Evolutionary conservation across 805 yeast genomes (phyloP).

Genomic region (Suhomyces faveliae): DNA sequence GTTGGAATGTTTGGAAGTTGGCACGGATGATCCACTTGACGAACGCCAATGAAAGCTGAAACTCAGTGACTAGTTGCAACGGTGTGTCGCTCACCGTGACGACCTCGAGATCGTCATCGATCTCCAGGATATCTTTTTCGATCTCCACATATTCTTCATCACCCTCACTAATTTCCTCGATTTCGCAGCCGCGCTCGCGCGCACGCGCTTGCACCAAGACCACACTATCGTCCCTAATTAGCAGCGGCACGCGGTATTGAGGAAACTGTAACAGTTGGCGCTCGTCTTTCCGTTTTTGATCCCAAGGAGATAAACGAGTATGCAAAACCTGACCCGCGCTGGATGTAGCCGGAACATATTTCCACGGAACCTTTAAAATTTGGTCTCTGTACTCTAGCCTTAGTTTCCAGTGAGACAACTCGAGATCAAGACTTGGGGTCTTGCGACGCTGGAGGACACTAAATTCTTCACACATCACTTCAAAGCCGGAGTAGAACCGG

Average conservation of each 20-base stretch:
- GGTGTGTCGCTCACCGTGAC: constrained; percentile 14
- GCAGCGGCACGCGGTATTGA: neutral
- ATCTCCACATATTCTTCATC: neutral
- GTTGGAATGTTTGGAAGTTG: constrained; percentile 16
- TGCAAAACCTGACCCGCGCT: neutral
- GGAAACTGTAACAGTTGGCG: neutral
- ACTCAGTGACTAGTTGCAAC: constrained; percentile 19
- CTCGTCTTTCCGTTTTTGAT: neutral
- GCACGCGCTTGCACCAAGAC: neutral
- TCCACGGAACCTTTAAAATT: constrained; percentile 27
- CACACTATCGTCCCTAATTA: constrained; percentile 2
- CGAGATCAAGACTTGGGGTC: constrained; percentile 10
- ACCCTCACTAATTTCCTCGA: no score
- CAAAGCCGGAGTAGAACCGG: neutral
- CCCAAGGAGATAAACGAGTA: neutral
- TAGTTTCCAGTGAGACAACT: constrained; percentile 29
- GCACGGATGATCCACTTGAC: constrained; percentile 19
- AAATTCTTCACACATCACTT: neutral
- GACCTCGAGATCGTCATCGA: constrained; percentile 10
- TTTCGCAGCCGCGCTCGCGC: neutral
- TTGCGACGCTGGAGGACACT: neutral
- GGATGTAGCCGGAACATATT: neutral
- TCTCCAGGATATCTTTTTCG: neutral
- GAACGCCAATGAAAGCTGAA: constrained; percentile 22
- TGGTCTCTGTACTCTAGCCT: constrained; percentile 19